Evolutionary conservation across 345 rosid species (phyloP).

Genomic region (Hibiscus tridactylites): DNA sequence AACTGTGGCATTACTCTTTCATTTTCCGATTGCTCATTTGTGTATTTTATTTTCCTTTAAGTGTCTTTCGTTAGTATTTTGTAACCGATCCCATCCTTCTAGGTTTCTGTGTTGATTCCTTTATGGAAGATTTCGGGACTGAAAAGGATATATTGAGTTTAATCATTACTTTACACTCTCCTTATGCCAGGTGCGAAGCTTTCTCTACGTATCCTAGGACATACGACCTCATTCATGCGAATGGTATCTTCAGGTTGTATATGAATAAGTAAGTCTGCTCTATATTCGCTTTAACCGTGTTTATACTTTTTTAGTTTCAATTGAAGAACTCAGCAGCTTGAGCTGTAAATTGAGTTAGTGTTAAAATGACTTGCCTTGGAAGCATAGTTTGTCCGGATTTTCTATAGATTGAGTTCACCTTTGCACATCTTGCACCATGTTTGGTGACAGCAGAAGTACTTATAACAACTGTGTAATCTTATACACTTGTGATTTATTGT

Average conservation of each 20-base stretch:
- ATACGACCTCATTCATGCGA: slow-evolving; percentile 43
- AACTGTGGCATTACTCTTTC: neutral
- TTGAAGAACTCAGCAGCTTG: neutral
- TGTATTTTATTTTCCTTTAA: neutral
- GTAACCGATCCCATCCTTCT: neutral
- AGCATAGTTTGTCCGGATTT: neutral
- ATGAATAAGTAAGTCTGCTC: slow-evolving; percentile 27
- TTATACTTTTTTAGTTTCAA: neutral
- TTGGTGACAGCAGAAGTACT: neutral
- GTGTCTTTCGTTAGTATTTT: neutral
- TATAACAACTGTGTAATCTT: neutral
- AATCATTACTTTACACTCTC: neutral
- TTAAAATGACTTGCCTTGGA: neutral
- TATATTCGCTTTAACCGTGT: neutral
- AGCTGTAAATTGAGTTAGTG: neutral
- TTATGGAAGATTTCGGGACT: neutral
- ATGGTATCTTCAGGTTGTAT: slow-evolving; percentile 29
- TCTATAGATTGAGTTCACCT: neutral
- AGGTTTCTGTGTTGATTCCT: neutral
- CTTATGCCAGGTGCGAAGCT: slow-evolving; percentile 41
- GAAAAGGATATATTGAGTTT: neutral
- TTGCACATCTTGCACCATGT: neutral
- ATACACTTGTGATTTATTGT: neutral
- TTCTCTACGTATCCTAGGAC: slow-evolving; percentile 59
- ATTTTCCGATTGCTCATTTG: neutral